phyloP scores from a whole-genome alignment of 1,284 basidiomycete species.

The Trichosporon sp. region DNA sequence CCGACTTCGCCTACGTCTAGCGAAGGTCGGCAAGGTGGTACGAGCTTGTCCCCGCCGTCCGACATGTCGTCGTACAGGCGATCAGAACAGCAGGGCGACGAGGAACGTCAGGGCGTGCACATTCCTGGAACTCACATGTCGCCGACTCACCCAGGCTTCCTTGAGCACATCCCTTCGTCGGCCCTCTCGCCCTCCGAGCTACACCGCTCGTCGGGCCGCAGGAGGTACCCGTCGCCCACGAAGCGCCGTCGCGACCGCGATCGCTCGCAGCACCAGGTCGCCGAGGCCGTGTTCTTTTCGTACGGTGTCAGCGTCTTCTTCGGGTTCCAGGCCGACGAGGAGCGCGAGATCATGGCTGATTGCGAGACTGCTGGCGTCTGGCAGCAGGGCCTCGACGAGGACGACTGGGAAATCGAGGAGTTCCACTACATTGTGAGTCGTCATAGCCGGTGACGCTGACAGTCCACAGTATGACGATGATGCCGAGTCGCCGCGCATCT shows the following conservation, averaged over 20 bases:
- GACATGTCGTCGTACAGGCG: background rate
- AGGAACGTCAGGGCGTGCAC: background rate
- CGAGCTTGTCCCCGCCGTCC: background rate
- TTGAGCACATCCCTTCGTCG: conserved; percentile 32
- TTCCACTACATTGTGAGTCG: conserved; percentile 72
- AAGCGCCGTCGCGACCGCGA: conserved; percentile 11
- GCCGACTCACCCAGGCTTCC: conserved; percentile 28
- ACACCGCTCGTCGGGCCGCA: background rate
- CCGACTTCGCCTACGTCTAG: background rate
- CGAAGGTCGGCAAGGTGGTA: background rate
- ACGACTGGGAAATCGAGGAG: conserved; percentile 82
- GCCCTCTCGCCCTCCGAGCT: conserved; percentile 32
- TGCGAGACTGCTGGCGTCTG: conserved; percentile 67
- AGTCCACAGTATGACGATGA: conserved; percentile 68
- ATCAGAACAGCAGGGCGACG: background rate
- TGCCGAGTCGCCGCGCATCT: conserved; percentile 79
- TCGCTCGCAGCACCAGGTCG: conserved; percentile 51
- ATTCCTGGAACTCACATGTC: conserved; percentile 33
- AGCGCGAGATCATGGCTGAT: conserved; percentile 74
- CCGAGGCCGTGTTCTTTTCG: conserved; percentile 79
- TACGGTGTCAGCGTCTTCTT: conserved; percentile 79
- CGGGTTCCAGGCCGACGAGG: conserved; percentile 70
- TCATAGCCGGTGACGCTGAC: background rate
- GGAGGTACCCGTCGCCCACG: conserved; percentile 12
- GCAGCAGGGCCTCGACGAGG: conserved; percentile 56